Evolutionary conservation across 352 stramenopile genomes (phyloP).

Genomic region (Globisporangium paroecandrum): DNA sequence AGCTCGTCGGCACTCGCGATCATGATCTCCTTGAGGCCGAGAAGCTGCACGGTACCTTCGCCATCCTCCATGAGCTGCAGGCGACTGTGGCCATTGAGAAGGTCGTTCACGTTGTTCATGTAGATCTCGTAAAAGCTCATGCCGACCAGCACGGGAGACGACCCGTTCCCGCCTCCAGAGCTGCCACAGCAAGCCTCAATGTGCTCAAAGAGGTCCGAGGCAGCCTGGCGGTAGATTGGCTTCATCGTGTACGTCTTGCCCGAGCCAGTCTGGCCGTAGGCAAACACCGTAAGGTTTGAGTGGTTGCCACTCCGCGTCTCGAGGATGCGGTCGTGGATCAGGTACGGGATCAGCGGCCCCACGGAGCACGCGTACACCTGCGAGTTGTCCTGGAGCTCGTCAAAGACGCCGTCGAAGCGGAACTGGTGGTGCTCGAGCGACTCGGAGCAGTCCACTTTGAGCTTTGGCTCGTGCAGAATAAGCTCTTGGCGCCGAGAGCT

Average conservation of each 20-base stretch:
- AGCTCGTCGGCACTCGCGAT: constrained; percentile 80
- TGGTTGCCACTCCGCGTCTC: constrained; percentile 7
- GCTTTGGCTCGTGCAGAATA: constrained; percentile 69
- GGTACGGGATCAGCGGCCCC: constrained; percentile 49
- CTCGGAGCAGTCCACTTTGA: constrained; percentile 68
- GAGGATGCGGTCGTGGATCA: constrained; percentile 25
- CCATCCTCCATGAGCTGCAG: constrained; percentile 93
- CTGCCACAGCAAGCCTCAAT: constrained; percentile 20
- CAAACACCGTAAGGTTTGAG: constrained; percentile 16
- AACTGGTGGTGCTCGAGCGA: constrained; percentile 71
- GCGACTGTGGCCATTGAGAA: constrained; percentile 87
- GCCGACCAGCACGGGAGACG: constrained; percentile 52
- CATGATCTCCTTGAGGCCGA: constrained; percentile 87
- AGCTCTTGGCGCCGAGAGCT: constrained; percentile 33
- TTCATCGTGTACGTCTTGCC: constrained; percentile 95
- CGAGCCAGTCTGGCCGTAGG: constrained; percentile 95
- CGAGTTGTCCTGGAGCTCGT: constrained; percentile 88
- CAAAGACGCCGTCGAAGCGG: constrained; percentile 87
- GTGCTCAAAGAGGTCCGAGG: constrained; percentile 54
- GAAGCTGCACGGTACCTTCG: constrained; percentile 89
- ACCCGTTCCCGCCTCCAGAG: not conserved
- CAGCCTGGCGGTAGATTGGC: constrained; percentile 61
- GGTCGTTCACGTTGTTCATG: constrained; percentile 93
- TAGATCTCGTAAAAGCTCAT: constrained; percentile 98
- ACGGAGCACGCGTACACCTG: constrained; percentile 86